Base-by-base conservation (phyloP, 1,139 yeast species). In the Kodamaea suecica region DNA sequence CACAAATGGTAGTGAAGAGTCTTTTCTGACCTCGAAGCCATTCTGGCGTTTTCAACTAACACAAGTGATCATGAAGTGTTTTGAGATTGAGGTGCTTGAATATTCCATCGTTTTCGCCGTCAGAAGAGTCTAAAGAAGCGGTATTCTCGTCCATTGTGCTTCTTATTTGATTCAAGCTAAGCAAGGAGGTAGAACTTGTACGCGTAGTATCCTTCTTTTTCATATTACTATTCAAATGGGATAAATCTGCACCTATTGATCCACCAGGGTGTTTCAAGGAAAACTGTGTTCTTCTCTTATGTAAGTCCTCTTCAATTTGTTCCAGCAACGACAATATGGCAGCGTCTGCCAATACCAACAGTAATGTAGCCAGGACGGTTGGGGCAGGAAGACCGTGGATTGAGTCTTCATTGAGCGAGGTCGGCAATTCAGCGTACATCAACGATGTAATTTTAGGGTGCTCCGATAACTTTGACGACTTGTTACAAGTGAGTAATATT, bases 351-450 rank as follows among this genome's bases (percentile, higher is more conserved):
- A 87, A 64, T 0, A 85, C 79, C 36, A 87, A 61, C 41, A 88
- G 76, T 23, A 88, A 65, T 0, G 95, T 84, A 3, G 95, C 83
- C 5, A 94, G 78, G 4, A 87, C 77, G 0, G 96, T 86, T 1
- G 97, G 97, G 0, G 96, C 95, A 5, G 90, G 84, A 11, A 87
- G 56, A 0, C 95, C 96, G 51, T 84, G 86, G n/a, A 84, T 64
- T 4, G 68, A 55, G 26, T 73, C 73, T 48, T 87, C 96, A 26
- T 73, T 66, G 37, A 79, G 66, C 28, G 65, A 60, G 1, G 62
- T 42, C 0, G 92, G 85, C 23, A 84, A 60, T 29, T 78, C 80
- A 0, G 88, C 87, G 38, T 74, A 74, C 12, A 85, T 55, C 24
- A 84, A 54, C 4, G 81, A 70, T 13, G 59, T 59, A 5, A 78